phyloP scores from a whole-genome alignment of 2,329 filamentous ascomycete species.

The Penicillium capsulatum region DNA sequence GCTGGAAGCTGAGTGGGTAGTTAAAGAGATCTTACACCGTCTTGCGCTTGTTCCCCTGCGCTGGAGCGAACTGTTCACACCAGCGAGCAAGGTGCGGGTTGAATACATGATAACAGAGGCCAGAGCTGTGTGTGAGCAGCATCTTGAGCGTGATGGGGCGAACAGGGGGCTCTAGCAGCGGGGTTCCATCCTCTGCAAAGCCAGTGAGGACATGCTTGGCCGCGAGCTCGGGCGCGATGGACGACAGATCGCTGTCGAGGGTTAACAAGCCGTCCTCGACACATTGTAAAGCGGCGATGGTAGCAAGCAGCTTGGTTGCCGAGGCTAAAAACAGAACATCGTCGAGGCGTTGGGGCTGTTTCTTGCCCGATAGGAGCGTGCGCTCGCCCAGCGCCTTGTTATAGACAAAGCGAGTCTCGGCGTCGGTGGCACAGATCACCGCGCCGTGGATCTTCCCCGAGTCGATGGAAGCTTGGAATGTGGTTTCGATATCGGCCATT shows the following conservation, averaged over 20 bases:
- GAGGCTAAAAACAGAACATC: slow-evolving; percentile 23
- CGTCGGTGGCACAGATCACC: slow-evolving; percentile 42
- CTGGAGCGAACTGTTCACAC: slow-evolving; percentile 29
- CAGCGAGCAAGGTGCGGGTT: slow-evolving; percentile 37
- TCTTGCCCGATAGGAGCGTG: slow-evolving; percentile 41
- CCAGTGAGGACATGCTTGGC: slow-evolving; percentile 48
- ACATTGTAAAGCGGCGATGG: slow-evolving; percentile 52
- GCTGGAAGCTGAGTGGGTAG: slow-evolving; percentile 50
- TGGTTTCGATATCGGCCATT: slow-evolving; percentile 33
- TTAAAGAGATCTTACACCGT: slow-evolving; percentile 43
- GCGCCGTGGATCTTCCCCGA: slow-evolving; percentile 45
- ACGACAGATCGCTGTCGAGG: slow-evolving; percentile 46
- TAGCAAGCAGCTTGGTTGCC: slow-evolving; percentile 47
- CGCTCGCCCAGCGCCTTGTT: slow-evolving; percentile 40
- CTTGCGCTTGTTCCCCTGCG: slow-evolving; percentile 12
- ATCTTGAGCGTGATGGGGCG: slow-evolving; percentile 49
- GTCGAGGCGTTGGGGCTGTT: slow-evolving; percentile 32
- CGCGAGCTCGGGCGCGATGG: slow-evolving; percentile 48
- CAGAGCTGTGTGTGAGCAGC: slow-evolving; percentile 52
- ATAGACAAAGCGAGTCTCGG: slow-evolving; percentile 40
- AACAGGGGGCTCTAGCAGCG: slow-evolving; percentile 32
- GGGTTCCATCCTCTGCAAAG: slow-evolving; percentile 42
- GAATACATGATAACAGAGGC: slow-evolving; percentile 46
- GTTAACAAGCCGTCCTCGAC: slow-evolving; percentile 51
- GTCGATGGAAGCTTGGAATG: slow-evolving; percentile 42